Evolutionary conservation across 495 filamentous ascomycete genomes (phyloP).

Genomic region (Penicillium canariense): DNA sequence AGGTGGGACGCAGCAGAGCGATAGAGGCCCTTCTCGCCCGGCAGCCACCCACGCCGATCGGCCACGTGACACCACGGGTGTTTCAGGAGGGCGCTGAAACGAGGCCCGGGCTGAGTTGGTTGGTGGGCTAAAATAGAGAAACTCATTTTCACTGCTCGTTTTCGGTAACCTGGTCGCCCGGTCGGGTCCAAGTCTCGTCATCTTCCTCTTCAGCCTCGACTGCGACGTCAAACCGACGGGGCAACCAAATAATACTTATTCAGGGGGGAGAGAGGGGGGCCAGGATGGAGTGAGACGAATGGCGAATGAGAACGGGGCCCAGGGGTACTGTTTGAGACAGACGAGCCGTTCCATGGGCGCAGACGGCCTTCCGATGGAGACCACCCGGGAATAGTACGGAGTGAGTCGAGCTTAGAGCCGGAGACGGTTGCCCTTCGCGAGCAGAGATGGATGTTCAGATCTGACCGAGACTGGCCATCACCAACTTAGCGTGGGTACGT

Average conservation of each 20-base stretch:
- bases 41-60: neutral
- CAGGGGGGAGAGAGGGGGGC: conserved; percentile 2
- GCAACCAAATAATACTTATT: neutral
- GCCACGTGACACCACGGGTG: conserved; percentile 12
- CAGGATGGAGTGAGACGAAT: neutral
- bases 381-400: neutral
- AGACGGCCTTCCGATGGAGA: neutral
- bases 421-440: neutral
- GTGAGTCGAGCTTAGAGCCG: neutral
- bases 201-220: neutral
- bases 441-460: neutral
- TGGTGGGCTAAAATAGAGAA: neutral
- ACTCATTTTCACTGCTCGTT: neutral
- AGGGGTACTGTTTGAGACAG: conserved; percentile 13
- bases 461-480: neutral
- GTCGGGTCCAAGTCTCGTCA: too few relatives aligned
- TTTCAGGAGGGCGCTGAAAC: conserved; percentile 15
- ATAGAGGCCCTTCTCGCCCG: neutral
- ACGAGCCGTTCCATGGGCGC: conserved; percentile 14
- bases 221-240: neutral
- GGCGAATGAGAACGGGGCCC: neutral
- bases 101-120: conserved; percentile 3
- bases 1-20: too few relatives aligned
- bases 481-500: neutral
- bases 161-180: neutral